Base-by-base conservation (phyloP, 1,139 yeast genomes). In the Hemisphaericaspora xylofermentans region DNA sequence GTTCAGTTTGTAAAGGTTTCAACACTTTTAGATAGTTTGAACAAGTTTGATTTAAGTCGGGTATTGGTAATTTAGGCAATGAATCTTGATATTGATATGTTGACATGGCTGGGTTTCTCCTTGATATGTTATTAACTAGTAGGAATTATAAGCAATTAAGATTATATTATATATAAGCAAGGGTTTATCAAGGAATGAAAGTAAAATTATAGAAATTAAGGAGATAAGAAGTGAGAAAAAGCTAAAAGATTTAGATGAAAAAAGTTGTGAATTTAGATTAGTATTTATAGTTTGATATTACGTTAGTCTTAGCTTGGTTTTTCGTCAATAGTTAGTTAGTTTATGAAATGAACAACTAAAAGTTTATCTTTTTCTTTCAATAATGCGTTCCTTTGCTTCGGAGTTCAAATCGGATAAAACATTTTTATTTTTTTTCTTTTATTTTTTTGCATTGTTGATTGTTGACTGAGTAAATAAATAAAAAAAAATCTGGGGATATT, bases 1-100 rank as follows among this genome's bases (percentile, higher is more conserved):
- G 67, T 39, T 81, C 84, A 1, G 88, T 84, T 60, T 85, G 95
- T 27, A 88, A 68, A 0, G 96, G 96, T 57, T 78, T 77, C 35
- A 88, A 70, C 3, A 79, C 84, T 28, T 74, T 74, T 41, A 88
- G 67, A 56, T 87, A 88, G 46, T 74, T 70, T 19, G 66, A 56
- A 53, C 93, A 78, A 1, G 96, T 83, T 42, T 78, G 79, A 32
- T 71, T 66, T 43, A 88, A 68, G 31, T 80, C 78, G 1, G 96
- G 96, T 36, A 88, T 86, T 13, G 96, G 96, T 27, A 88, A 70
- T 57, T 80, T 82, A 43, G 71, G 63, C 44, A 84, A 68, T 42
- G 70, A 62, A 43, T 71, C 76, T 59, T 84, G 93, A 56, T 68
- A 66, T 38, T 75, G 74, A 54, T 68, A 84, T 3, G 89, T 82